phyloP scores from a whole-genome alignment of 139 green algal species.

The Protoeuglena noctilucae region DNA sequence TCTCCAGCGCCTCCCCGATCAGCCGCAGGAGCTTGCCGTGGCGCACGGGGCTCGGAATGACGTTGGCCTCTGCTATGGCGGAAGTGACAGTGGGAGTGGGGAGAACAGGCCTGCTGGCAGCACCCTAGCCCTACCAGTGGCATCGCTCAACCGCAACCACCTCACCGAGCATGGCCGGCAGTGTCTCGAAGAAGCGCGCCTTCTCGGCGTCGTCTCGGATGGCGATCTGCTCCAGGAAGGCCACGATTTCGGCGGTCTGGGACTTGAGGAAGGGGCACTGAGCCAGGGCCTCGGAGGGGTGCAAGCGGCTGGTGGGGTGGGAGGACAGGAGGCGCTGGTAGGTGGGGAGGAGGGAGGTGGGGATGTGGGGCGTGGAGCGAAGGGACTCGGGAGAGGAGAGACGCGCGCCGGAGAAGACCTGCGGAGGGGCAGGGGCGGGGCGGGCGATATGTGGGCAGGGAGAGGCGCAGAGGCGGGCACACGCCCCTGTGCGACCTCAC shows the following conservation, averaged over 20 bases:
- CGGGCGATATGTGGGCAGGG: not conserved
- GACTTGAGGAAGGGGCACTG: slow-evolving; percentile 73
- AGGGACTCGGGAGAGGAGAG: slow-evolving; percentile 55
- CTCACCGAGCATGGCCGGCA: slow-evolving; percentile 34
- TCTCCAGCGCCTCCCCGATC: not conserved
- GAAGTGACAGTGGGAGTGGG: too few relatives aligned
- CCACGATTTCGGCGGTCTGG: slow-evolving; percentile 70
- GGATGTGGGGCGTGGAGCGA: slow-evolving; percentile 58
- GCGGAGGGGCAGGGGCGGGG: slow-evolving; percentile 8
- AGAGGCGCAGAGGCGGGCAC: too few relatives aligned
- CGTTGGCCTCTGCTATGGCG: not conserved
- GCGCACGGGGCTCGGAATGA: slow-evolving; percentile 46
- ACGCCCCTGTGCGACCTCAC: too few relatives aligned
- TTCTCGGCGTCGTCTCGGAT: slow-evolving; percentile 30
- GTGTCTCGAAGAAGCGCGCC: slow-evolving; percentile 55
- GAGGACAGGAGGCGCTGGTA: slow-evolving; percentile 79
- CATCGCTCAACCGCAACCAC: too few relatives aligned
- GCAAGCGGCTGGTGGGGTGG: slow-evolving; percentile 49
- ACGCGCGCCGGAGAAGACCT: slow-evolving; percentile 34
- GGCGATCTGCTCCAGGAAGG: slow-evolving; percentile 83
- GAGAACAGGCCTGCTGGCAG: too few relatives aligned
- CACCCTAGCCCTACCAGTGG: too few relatives aligned
- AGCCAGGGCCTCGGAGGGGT: slow-evolving; percentile 58
- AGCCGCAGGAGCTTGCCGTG: slow-evolving; percentile 63
- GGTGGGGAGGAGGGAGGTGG: slow-evolving; percentile 35